Base-by-base conservation (phyloP, 2,329 filamentous ascomycete genomes). In the Leptographium procerum region DNA sequence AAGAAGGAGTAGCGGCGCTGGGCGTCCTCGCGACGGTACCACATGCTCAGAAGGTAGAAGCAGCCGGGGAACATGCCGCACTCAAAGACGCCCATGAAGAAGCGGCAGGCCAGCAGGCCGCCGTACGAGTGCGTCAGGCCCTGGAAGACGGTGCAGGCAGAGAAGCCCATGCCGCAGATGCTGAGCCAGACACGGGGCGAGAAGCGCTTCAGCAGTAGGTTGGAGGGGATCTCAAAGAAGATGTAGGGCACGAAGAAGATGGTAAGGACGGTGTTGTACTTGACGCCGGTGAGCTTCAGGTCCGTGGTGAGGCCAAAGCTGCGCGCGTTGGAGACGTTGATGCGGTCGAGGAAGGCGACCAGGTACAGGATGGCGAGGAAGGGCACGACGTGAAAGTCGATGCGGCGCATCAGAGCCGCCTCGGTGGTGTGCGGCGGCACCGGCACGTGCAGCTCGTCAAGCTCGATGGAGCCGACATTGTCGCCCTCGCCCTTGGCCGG, bases 1-100 rank as follows among this genome's bases (percentile, higher is more conserved):
- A 97, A 97, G 76, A 97, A 91, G 19, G 86, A 88, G 73, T 91
- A 96, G 33, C 94, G 85, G 67, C 90, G 89, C 72, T 97, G 92
- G 2, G 91, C 90, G 72, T 97, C 94, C 51, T 78, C 77, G 60
- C 92, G 84, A 60, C 86, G 85, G 66, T 97, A 99, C 91, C 88
- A 95, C 85, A 92, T 92, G 59, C 88, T 84, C 61, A 91, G 84
- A 9, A 91, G 74, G 67, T 91, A 88, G 68, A 87, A 80, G 55
- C 83, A 86, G 36, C 86, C 87, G 2, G 86, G 86, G 64, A 89
- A 89, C 79, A 91, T 89, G 70, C 86, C 87, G 6, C 51, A 86
- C 81, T 73, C 71, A 34, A 71, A 69, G 45, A 73, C 67, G 28
- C 71, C 71, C 28, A 73, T 66, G 56, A 72, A 68, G 63, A 73